Evolutionary conservation across 176 grass and related monocot genomes (phyloP), one percentile per base, ranked within the genome.

Genomic region (Sorghum bicolor): DNA sequence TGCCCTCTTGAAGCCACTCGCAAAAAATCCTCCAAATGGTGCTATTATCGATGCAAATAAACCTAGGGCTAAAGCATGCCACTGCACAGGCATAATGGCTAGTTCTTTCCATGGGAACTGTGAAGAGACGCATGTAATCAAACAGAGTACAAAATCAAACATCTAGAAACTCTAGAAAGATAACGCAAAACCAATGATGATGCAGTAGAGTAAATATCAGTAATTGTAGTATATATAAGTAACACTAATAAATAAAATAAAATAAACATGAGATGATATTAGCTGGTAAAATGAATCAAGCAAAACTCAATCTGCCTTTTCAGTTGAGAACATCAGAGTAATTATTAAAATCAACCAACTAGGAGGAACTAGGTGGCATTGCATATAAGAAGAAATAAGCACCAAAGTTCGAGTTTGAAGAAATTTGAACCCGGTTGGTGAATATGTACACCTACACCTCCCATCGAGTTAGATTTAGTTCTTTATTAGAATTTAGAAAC

Each of bases 11-110:
- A 99, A 99, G 74, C 97, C 93, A 79, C 97, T 96, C 30, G 97
- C 97, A 15, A 99, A 99, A 90, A 99, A 99, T 15, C 97, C 97
- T 88, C 97, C 97, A 92, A 99, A 99, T 64, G 97, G 97, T 68
- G 97, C 97, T 76, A 99, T 96, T 85, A 99, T 99, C 60, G 97
- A 99, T 84, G 97, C 93, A 94, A 99, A 99, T 69, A 99, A 82
- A 66, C 97, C 97, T 62, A 99, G 87, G 53, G 93, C 97, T 66
- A 99, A 76, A 86, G 91, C 97, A 99, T 99, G 97, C 91, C 91
- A 94, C 70, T 96, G 93, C 75, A 96, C 97, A 17, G 97, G 97
- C 82, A 96, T 84, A 94, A 96, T 86, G 65, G 63, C 61, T 79
- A 89, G 43, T 88, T 99, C 93, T 83, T 96, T 94, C 93, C 93